Conservation (phyloP, 306 rosid genomes). For the Prunus salicina region DNA sequence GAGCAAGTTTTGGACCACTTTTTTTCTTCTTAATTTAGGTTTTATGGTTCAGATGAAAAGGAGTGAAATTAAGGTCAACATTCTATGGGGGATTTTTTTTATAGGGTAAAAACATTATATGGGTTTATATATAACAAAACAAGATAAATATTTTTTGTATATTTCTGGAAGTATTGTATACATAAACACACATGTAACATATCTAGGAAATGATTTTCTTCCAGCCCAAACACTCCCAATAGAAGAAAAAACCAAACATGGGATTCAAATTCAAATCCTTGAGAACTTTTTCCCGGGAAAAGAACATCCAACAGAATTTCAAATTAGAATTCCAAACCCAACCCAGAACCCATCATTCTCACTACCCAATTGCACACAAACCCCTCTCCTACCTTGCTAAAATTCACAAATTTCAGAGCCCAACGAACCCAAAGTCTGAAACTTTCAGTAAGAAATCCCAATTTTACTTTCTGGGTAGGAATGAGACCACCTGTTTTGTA, state of each 20-base stretch:
- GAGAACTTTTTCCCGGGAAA: conserved; percentile 23
- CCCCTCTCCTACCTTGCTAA: neutral
- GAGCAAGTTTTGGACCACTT: too few species aligned
- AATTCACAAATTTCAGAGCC: neutral
- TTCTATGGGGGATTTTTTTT: too few species aligned
- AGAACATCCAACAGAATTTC: conserved; percentile 12
- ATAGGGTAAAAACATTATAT: too few species aligned
- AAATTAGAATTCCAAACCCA: conserved; percentile 16
- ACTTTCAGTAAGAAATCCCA: neutral
- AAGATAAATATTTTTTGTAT: too few species aligned
- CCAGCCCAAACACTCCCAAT: neutral
- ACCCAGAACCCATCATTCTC: neutral
- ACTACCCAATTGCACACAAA: conserved; percentile 1
- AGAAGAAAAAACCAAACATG: conserved; percentile 1
- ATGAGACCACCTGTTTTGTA: conserved; percentile 13
- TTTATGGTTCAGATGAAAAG: too few species aligned
- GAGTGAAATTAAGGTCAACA: too few species aligned
- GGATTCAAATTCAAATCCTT: conserved; percentile 20
- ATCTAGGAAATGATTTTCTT: neutral
- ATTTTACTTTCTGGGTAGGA: conserved; percentile 1
- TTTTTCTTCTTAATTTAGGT: too few species aligned
- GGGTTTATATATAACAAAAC: too few species aligned
- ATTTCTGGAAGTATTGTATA: too few species aligned
- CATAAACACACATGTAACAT: too few species aligned
- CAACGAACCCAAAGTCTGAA: conserved; percentile 10